Conservation (phyloP, 2,329 filamentous ascomycete species). For the Clonostachys rosea region DNA sequence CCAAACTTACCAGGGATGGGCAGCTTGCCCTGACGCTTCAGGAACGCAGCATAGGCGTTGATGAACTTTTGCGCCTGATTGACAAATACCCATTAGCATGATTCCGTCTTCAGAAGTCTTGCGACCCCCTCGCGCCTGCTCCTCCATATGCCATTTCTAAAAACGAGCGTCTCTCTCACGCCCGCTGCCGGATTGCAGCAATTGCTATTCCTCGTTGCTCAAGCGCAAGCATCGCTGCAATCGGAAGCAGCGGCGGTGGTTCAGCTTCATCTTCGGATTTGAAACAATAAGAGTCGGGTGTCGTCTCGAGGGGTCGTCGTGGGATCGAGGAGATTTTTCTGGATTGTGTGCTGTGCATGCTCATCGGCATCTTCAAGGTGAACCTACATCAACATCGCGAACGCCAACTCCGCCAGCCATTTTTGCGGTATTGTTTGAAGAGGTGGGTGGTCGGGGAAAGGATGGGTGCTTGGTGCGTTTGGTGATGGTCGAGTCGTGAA, state of each 20-base stretch:
- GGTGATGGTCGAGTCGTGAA: slow-evolving; percentile 10
- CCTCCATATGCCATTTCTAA: slow-evolving; percentile 16
- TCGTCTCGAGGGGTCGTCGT: slow-evolving; percentile 9
- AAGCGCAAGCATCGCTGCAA: too few relatives aligned
- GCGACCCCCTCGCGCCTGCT: slow-evolving; percentile 71
- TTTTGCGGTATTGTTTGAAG: slow-evolving; percentile 51
- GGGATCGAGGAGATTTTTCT: slow-evolving; percentile 1
- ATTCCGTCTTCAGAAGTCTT: slow-evolving; percentile 73
- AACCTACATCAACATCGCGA: slow-evolving; percentile 80
- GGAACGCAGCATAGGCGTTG: slow-evolving; percentile 77
- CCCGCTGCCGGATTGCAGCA: background rate
- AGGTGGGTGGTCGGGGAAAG: slow-evolving; percentile 14
- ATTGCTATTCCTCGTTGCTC: background rate
- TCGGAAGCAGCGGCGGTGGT: too few relatives aligned
- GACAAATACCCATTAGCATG: slow-evolving; percentile 57
- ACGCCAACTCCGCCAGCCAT: slow-evolving; percentile 78
- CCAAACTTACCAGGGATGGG: slow-evolving; percentile 73
- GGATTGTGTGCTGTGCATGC: slow-evolving; percentile 3
- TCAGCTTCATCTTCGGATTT: too few relatives aligned
- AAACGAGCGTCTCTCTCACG: background rate
- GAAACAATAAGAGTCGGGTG: slow-evolving; percentile 5
- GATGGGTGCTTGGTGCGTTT: slow-evolving; percentile 18
- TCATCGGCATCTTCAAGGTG: slow-evolving; percentile 17
- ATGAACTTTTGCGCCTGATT: slow-evolving; percentile 84
- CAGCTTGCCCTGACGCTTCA: slow-evolving; percentile 93